Conservation (phyloP, 2,329 filamentous ascomycete species). For the Aureobasidium subglaciale region DNA sequence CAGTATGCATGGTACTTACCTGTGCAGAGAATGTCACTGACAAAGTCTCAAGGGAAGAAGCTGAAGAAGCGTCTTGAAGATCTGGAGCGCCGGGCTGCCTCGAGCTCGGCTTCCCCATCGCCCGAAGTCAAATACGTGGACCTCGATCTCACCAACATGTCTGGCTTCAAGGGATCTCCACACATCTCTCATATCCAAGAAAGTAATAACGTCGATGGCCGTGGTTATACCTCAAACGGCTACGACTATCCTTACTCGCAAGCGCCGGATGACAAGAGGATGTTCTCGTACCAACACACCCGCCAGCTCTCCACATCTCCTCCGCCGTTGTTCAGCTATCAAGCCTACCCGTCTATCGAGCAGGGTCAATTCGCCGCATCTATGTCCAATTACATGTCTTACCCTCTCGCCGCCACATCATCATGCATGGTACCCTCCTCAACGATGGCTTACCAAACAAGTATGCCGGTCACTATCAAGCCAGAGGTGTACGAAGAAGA, state of each 20-base stretch:
- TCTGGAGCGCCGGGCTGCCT: slow-evolving; percentile 68
- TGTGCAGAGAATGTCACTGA: slow-evolving; percentile 19
- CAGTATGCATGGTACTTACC: slow-evolving; percentile 51
- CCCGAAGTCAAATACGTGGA: slow-evolving; percentile 53
- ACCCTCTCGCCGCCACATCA: slow-evolving; percentile 4
- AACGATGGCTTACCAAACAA: slow-evolving; percentile 36
- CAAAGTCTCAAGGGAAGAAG: slow-evolving; percentile 64
- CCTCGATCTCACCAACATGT: slow-evolving; percentile 31
- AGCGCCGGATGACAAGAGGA: slow-evolving; percentile 51
- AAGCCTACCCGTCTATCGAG: slow-evolving; percentile 20
- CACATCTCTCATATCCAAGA: neutral
- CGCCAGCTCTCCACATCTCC: slow-evolving; percentile 65
- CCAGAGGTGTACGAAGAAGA: slow-evolving; percentile 57
- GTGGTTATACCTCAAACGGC: neutral
- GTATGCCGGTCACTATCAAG: slow-evolving; percentile 47
- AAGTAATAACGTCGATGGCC: slow-evolving; percentile 20
- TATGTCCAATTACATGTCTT: slow-evolving; percentile 34
- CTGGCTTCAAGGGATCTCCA: neutral
- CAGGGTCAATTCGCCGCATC: slow-evolving; percentile 37
- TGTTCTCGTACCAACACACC: slow-evolving; percentile 60
- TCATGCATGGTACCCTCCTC: slow-evolving; percentile 2
- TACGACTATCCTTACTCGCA: slow-evolving; percentile 8
- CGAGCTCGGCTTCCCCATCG: slow-evolving; percentile 54
- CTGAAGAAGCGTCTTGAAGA: slow-evolving; percentile 84
- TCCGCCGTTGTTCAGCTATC: slow-evolving; percentile 58